phyloP scores from a whole-genome alignment of 805 yeast species.

The Pichia deserticola region DNA sequence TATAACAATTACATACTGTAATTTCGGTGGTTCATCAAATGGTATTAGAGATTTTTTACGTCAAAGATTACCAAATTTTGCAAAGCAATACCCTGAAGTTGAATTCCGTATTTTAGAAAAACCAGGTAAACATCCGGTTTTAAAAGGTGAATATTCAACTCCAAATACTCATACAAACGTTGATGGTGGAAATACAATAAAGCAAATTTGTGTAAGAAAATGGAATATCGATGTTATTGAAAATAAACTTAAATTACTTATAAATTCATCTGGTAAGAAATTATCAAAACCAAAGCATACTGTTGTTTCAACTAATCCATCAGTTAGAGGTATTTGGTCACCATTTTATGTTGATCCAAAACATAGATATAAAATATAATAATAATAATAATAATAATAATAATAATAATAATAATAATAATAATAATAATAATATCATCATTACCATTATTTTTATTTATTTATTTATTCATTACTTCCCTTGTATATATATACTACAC shows the following conservation, averaged over 20 bases:
- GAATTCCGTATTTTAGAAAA: slow-evolving; percentile 64
- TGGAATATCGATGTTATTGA: slow-evolving; percentile 53
- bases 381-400: too few species aligned
- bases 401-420: too few species aligned
- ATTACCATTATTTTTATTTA: too few species aligned
- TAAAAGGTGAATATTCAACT: slow-evolving; percentile 48
- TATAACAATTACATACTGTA: slow-evolving; percentile 75
- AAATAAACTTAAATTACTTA: slow-evolving; percentile 54
- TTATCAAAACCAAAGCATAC: slow-evolving; percentile 61
- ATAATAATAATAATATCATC: too few species aligned
- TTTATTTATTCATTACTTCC: too few species aligned
- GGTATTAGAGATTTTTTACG: slow-evolving; percentile 68
- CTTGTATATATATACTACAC: slow-evolving; percentile 2
- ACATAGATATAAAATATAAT: slow-evolving; percentile 28
- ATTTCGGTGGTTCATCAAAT: slow-evolving; percentile 91
- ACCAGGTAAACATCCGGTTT: slow-evolving; percentile 72
- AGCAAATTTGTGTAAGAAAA: slow-evolving; percentile 67
- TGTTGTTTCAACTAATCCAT: slow-evolving; percentile 70
- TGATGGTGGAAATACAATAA: slow-evolving; percentile 19
- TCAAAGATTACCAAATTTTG: slow-evolving; percentile 45
- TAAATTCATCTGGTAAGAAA: slow-evolving; percentile 61
- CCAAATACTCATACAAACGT: slow-evolving; percentile 1
- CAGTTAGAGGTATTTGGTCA: slow-evolving; percentile 97
- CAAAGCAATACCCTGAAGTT: slow-evolving; percentile 54
- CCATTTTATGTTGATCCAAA: slow-evolving; percentile 72